Evolutionary conservation across 768 basidiomycete genomes (phyloP).

Genomic region (Sarcodon aspratus): DNA sequence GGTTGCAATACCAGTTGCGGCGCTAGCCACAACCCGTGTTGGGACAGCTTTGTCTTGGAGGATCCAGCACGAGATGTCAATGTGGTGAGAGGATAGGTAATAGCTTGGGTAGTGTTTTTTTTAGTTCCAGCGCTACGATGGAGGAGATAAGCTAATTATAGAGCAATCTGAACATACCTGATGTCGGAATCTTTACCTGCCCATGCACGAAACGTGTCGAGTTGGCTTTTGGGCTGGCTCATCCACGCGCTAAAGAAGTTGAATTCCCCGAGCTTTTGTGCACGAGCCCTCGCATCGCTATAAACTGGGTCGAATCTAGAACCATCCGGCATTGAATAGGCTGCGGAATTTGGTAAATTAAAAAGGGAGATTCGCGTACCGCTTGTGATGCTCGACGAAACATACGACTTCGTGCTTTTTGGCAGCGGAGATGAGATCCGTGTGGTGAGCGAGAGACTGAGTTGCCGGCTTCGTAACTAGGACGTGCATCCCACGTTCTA

Average conservation of each 20-base stretch:
- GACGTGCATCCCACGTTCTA: slow-evolving; percentile 78
- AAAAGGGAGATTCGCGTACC: slow-evolving; percentile 26
- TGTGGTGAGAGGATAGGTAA: slow-evolving; percentile 92
- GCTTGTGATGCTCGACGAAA: slow-evolving; percentile 93
- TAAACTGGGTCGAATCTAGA: slow-evolving; percentile 80
- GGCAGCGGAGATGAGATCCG: slow-evolving; percentile 64
- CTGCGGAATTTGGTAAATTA: background rate
- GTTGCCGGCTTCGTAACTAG: slow-evolving; percentile 92
- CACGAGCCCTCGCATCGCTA: slow-evolving; percentile 78
- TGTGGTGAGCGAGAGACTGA: slow-evolving; percentile 75
- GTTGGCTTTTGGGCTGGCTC: slow-evolving; percentile 92
- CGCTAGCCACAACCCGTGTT: slow-evolving; percentile 83
- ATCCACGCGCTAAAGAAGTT: slow-evolving; percentile 97
- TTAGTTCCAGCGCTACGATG: no score
- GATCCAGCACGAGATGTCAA: slow-evolving; percentile 84
- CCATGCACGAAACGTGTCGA: slow-evolving; percentile 93
- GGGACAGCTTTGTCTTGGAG: slow-evolving; percentile 65
- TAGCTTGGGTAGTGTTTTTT: slow-evolving; percentile 36
- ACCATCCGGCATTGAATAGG: background rate
- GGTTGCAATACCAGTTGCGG: slow-evolving; percentile 85
- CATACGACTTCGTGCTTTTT: slow-evolving; percentile 73
- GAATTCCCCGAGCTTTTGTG: slow-evolving; percentile 73
- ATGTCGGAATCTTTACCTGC: slow-evolving; percentile 92
- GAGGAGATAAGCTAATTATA: background rate
- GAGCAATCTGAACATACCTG: slow-evolving; percentile 31